Conservation (phyloP, 2,329 filamentous ascomycete genomes). For the Ophiostoma himal-ulmi region DNA sequence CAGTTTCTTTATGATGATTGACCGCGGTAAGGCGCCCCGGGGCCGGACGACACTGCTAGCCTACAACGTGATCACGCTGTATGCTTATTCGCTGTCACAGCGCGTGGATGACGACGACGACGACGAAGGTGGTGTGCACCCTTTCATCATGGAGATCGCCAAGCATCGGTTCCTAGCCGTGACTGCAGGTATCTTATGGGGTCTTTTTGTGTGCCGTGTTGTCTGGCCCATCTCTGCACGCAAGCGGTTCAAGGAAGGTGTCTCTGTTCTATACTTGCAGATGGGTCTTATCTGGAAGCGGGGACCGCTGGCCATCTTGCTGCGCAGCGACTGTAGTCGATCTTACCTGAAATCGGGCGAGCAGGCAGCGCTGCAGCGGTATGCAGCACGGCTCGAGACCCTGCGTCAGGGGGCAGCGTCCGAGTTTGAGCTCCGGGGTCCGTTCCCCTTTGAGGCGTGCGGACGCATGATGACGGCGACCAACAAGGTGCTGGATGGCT, state of each 20-base stretch:
- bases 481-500: constrained; percentile 79
- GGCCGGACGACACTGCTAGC: constrained; percentile 91
- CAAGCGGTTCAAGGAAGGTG: constrained; percentile 78
- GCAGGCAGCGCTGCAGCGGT: constrained; percentile 79
- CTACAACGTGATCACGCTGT: constrained; percentile 91
- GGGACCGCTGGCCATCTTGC: constrained; percentile 72
- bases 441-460: constrained; percentile 72
- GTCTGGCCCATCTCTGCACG: constrained; percentile 93
- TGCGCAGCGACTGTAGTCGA: constrained; percentile 50
- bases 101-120: constrained; percentile 75
- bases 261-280: constrained; percentile 86
- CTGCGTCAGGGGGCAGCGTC: constrained; percentile 67
- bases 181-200: constrained; percentile 82
- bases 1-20: constrained; percentile 87
- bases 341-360: constrained; percentile 85
- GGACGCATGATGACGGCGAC: constrained; percentile 72
- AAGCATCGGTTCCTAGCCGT: constrained; percentile 84
- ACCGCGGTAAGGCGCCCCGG: constrained; percentile 76
- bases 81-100: constrained; percentile 83
- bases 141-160: constrained; percentile 81
- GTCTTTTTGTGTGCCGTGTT: constrained; percentile 78
- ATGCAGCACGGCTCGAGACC: constrained; percentile 65
- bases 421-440: constrained; percentile 83
- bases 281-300: constrained; percentile 96
- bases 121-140: constrained; percentile 78